Evolutionary conservation across 164 flowering plant species (phyloP).

Genomic region (Macadamia integrifolia): DNA sequence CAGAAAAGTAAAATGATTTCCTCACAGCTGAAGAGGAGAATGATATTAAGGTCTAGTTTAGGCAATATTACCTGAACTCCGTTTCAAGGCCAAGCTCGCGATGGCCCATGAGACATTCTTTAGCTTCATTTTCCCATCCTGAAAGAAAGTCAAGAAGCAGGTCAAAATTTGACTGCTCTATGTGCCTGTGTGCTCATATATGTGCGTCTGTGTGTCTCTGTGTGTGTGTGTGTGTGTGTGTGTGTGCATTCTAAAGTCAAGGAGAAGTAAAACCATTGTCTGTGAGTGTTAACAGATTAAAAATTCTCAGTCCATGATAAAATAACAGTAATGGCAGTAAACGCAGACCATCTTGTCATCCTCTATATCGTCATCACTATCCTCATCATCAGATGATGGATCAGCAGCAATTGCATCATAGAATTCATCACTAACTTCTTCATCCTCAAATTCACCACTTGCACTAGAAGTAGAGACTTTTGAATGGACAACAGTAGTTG

Average conservation of each 20-base stretch:
- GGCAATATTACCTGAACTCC: conserved; percentile 41
- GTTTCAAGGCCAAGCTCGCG: conserved; percentile 47
- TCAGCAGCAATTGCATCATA: conserved; percentile 82
- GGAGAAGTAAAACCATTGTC: no score
- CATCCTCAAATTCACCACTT: conserved; percentile 47
- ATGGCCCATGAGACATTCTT: conserved; percentile 93
- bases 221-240: no score
- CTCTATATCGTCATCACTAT: conserved; percentile 46
- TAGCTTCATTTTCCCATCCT: conserved; percentile 62
- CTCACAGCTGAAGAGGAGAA: no score
- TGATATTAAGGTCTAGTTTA: neutral
- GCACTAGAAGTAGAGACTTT: conserved; percentile 37
- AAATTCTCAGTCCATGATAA: neutral
- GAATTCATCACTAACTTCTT: conserved; percentile 55
- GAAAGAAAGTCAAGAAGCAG: conserved; percentile 7
- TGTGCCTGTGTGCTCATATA: no score
- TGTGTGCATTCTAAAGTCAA: no score
- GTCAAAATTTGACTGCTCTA: neutral
- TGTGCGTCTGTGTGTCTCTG: no score
- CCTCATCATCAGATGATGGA: conserved; percentile 65
- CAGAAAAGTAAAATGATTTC: no score
- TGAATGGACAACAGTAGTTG: conserved; percentile 41
- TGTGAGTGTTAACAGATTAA: no score
- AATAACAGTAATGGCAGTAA: neutral
- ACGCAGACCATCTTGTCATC: conserved; percentile 27